Conservation (phyloP, 2,329 filamentous ascomycete species). For the Colletotrichum sp. region DNA sequence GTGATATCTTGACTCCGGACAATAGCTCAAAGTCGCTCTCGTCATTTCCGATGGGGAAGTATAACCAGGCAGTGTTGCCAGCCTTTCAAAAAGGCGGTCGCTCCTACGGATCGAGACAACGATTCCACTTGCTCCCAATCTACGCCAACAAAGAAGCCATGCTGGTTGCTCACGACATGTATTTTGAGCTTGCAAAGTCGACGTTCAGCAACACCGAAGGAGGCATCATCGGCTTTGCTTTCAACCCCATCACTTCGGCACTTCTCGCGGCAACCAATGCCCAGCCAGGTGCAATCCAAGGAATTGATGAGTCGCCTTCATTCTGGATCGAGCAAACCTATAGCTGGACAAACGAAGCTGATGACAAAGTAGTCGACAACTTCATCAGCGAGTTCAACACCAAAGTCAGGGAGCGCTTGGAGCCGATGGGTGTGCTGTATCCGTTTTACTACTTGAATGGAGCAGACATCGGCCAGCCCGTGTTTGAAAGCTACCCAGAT, state of each 20-base stretch:
- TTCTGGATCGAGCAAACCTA: not conserved
- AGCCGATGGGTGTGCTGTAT: not conserved
- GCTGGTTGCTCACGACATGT: not conserved
- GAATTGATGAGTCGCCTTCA: not conserved
- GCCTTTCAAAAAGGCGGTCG: not conserved
- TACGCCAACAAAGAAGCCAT: not conserved
- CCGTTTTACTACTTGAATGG: not conserved
- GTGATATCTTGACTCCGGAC: not conserved
- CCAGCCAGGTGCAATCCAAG: not conserved
- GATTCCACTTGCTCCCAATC: not conserved
- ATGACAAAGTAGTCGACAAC: not conserved
- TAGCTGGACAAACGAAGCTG: not conserved
- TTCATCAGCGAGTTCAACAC: not conserved
- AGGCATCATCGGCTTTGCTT: not conserved
- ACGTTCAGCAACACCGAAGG: not conserved
- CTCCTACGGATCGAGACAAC: not conserved
- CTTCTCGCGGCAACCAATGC: not conserved
- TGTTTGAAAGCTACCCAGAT: not conserved
- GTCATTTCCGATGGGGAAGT: not conserved
- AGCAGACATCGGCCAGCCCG: not conserved
- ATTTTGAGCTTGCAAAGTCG: not conserved
- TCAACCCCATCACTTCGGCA: not conserved
- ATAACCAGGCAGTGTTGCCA: not conserved
- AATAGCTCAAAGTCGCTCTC: not conserved
- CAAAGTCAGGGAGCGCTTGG: not conserved